Percentiles rank a stretch among this genome's conserved stretches.
Conservation (phyloP, 306 rosid genomes). For the Abrus pulchellus region DNA sequence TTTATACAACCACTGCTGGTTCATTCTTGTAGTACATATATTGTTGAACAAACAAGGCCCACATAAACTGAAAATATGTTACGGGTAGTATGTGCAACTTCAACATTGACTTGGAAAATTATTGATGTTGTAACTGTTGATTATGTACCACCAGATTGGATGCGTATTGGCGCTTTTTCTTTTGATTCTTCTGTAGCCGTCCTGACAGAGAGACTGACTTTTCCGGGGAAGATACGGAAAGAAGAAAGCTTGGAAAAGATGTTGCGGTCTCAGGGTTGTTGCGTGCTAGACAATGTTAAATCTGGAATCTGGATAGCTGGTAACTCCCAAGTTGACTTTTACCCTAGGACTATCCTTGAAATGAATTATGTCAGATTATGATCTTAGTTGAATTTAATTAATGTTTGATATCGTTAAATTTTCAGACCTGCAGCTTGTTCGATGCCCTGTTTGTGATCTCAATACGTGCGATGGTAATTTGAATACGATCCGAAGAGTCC, state of each 20-base stretch:
- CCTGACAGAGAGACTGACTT: conserved; percentile 66
- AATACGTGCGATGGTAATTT: conserved; percentile 90
- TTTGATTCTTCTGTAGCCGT: conserved; percentile 77
- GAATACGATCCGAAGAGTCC: conserved; percentile 14
- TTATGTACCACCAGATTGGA: conserved; percentile 75
- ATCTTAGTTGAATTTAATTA: conserved; percentile 14
- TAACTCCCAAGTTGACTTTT: conserved; percentile 47
- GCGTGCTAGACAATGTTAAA: conserved; percentile 74
- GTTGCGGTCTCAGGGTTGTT: conserved; percentile 73
- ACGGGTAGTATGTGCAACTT: conserved; percentile 15
- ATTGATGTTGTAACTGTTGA: conserved; percentile 22
- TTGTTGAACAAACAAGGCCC: conserved; percentile 31
- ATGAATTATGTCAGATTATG: conserved; percentile 21
- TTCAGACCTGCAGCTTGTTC: conserved; percentile 96
- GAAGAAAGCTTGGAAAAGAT: conserved; percentile 58
- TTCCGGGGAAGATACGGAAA: conserved; percentile 56
- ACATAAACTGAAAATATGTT: background rate
- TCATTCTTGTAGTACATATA: conserved; percentile 20
- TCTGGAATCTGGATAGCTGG: conserved; percentile 98
- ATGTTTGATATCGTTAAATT: conserved; percentile 48
- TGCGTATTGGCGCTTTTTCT: conserved; percentile 92
- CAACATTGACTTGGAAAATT: conserved; percentile 14
- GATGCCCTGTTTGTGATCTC: conserved; percentile 96
- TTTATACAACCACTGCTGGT: conserved; percentile 24
- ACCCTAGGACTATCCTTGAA: conserved; percentile 13